A percentile compares a stretch with the other conserved stretches of the same genome.
phyloP scores from a whole-genome alignment of 2,329 filamentous ascomycete species.

The Biscogniauxia sp. region DNA sequence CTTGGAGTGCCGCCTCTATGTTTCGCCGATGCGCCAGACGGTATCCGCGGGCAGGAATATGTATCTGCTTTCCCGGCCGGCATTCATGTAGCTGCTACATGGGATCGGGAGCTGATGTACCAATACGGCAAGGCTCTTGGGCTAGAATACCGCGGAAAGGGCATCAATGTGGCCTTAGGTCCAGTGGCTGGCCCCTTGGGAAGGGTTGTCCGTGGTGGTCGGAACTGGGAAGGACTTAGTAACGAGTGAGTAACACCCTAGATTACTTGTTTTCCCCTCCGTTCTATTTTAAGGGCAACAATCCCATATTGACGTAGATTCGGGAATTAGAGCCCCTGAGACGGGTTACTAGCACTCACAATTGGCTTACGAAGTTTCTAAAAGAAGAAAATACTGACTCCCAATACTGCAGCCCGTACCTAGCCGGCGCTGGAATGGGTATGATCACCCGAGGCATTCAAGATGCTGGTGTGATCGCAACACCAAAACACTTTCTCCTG shows the following conservation, averaged over 20 bases:
- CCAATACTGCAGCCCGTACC: constrained; percentile 52
- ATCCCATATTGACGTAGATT: too few relatives aligned
- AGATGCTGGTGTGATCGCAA: constrained; percentile 51
- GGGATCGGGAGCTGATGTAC: constrained; percentile 81
- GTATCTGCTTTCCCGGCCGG: constrained; percentile 81
- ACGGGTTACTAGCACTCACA: too few relatives aligned
- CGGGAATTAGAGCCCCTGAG: too few relatives aligned
- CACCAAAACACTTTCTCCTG: constrained; percentile 51
- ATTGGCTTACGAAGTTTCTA: too few relatives aligned
- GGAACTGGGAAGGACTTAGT: constrained; percentile 89
- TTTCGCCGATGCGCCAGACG: constrained; percentile 79
- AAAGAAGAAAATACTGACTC: too few relatives aligned
- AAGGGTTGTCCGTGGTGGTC: constrained; percentile 76
- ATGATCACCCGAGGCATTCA: constrained; percentile 70
- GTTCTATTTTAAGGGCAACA: too few relatives aligned
- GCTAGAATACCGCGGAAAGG: constrained; percentile 64
- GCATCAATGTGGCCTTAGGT: constrained; percentile 71
- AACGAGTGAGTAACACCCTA: constrained; percentile 46
- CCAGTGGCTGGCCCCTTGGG: constrained; percentile 79
- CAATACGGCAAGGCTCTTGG: constrained; percentile 71
- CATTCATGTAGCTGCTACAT: constrained; percentile 81
- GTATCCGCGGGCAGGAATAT: constrained; percentile 75
- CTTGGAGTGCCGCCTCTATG: constrained; percentile 76
- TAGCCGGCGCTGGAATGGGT: constrained; percentile 73
- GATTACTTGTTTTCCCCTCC: too few relatives aligned